Conservation (phyloP, 352 stramenopile genomes). For the Globisporangium nodosum region DNA sequence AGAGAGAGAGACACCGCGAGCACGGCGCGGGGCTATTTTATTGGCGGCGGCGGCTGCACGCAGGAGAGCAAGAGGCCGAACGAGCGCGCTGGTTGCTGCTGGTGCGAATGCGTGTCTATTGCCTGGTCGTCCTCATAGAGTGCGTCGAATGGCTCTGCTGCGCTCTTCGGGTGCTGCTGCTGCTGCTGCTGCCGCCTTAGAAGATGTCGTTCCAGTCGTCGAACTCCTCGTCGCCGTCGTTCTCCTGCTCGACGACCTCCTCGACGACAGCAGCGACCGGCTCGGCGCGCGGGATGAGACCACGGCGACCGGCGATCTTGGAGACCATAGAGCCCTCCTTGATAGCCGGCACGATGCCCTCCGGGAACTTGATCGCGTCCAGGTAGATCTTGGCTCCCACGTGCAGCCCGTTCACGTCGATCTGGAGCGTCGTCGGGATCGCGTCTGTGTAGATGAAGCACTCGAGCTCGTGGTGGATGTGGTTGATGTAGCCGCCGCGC, state of each 20-base stretch:
- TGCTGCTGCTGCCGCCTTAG: slow-evolving; percentile 23
- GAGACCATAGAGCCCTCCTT: slow-evolving; percentile 61
- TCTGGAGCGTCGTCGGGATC: slow-evolving; percentile 69
- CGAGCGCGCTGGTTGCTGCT: not conserved
- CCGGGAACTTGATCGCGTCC: slow-evolving; percentile 68
- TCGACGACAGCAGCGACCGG: slow-evolving; percentile 55
- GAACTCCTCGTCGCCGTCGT: slow-evolving; percentile 74
- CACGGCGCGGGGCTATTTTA: not conserved
- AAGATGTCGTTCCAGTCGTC: slow-evolving; percentile 89
- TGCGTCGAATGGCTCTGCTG: not conserved
- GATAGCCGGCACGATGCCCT: slow-evolving; percentile 67
- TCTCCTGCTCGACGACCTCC: slow-evolving; percentile 53
- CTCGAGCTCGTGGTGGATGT: slow-evolving; percentile 83
- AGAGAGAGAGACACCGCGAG: not conserved
- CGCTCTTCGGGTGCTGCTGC: not conserved
- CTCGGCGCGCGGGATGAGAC: slow-evolving; percentile 74
- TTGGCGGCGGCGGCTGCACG: not conserved
- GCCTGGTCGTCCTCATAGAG: not conserved
- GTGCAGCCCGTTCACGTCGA: slow-evolving; percentile 85
- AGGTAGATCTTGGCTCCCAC: slow-evolving; percentile 81
- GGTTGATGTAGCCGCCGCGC: slow-evolving; percentile 91
- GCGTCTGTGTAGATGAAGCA: slow-evolving; percentile 73
- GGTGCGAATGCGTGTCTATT: slow-evolving; percentile 9
- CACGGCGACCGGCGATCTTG: slow-evolving; percentile 83
- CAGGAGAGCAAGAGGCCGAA: slow-evolving; percentile 1